Base-by-base conservation (phyloP, 768 basidiomycete genomes). In the Sarcomyxa edulis region DNA sequence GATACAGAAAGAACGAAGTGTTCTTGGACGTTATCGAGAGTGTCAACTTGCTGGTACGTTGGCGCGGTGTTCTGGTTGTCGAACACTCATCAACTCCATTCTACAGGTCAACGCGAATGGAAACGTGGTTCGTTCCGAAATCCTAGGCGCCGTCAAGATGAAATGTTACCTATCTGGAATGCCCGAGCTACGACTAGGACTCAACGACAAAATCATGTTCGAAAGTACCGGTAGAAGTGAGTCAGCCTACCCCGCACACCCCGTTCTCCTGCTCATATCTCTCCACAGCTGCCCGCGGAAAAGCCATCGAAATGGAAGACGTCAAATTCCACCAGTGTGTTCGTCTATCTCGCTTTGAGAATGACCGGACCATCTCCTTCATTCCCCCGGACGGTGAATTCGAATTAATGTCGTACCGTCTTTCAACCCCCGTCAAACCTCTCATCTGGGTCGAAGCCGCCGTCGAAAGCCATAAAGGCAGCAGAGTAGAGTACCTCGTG, bases 311-410 rank as follows among this genome's bases (percentile, higher is more conserved):
- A 64, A 96, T 99, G 88, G 96, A 99, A 59, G 96, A 98, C 53
- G 91, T 97, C 67, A 97, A 97, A 60, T 99, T 99, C 68, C 96
- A 99, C 56, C 96, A 99, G 72, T 99, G 96, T 53, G 96, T 98
- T 8, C 90, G 96, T 7, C 74, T 99, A 16, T 86, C 93, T 7
- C 81, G 95, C 6, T 99, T 99, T 55, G 96, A 99, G 56, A 97
- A 96, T 60, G 95, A 99, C 64, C 84, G 96, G 44, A 98, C 95
- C 1, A 99, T 98, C 55, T 93, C 90, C 24, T 99, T 99, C 67
- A 99, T 98, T 51, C 96, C 96, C 0, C 95, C 96, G 3, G 95
- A 98, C 56, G 96, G 96, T 53, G 95, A 97, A 59, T 98, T 99
- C 53, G 96, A 97, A 55, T 77, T 98, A 42, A 97, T 98, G 93